phyloP scores from a whole-genome alignment of 257 asterid genomes.

The Penstemon davidsonii region DNA sequence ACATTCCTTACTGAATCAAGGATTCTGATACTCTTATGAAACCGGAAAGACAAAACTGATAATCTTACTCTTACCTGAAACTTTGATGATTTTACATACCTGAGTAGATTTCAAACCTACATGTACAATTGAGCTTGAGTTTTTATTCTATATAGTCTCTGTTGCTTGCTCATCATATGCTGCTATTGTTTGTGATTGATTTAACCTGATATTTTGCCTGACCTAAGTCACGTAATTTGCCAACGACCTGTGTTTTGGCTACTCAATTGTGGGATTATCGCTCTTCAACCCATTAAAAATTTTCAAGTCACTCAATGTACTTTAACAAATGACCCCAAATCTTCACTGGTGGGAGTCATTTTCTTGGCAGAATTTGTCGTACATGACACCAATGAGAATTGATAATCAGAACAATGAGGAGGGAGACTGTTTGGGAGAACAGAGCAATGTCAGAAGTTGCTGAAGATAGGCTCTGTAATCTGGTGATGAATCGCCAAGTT shows the following conservation, averaged over 20 bases:
- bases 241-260: not conserved
- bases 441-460: not conserved
- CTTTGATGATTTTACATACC: not conserved
- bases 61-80: no score
- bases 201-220: not conserved
- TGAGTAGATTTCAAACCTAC: not conserved
- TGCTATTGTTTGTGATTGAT: not conserved
- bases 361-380: not conserved
- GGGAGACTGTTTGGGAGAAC: not conserved
- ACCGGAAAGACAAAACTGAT: not conserved
- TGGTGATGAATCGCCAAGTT: not conserved
- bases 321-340: not conserved
- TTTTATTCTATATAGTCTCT: not conserved
- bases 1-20: not conserved
- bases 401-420: not conserved
- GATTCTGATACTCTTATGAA: not conserved
- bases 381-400: not conserved
- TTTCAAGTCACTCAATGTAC: no score
- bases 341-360: no score
- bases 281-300: not conserved
- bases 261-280: not conserved
- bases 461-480: not conserved
- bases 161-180: not conserved
- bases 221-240: not conserved
- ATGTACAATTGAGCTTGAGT: not conserved